A percentile compares a stretch with the other conserved stretches of the same genome.
phyloP scores from a whole-genome alignment of 2,329 filamentous ascomycete genomes.

The Apiospora koreana region DNA sequence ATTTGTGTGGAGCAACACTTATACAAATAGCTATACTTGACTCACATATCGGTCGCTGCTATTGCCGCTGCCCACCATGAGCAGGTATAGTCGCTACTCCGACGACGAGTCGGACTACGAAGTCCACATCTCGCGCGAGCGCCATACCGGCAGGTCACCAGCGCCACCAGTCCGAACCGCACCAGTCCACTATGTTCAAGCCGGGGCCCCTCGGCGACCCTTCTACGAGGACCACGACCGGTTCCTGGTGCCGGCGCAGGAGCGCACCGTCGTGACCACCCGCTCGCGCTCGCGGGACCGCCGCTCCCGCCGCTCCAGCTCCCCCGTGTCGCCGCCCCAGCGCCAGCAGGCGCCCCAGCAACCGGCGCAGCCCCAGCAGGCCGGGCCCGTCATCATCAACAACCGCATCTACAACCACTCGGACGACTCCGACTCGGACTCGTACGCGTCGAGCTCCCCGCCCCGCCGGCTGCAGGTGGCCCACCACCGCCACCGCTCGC shows the following conservation, averaged over 20 bases:
- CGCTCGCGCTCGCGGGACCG: slow-evolving; percentile 49
- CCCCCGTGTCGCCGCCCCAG: slow-evolving; percentile 31
- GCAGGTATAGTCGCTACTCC: slow-evolving; percentile 34
- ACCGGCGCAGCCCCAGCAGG: slow-evolving; percentile 31
- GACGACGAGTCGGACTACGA: slow-evolving; percentile 58
- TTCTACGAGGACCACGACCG: slow-evolving; percentile 44
- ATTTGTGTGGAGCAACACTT: not conserved
- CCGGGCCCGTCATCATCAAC: slow-evolving; percentile 55
- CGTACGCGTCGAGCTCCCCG: not conserved
- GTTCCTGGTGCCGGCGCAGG: slow-evolving; percentile 45
- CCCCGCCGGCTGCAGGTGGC: slow-evolving; percentile 31
- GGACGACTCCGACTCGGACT: slow-evolving; percentile 35
- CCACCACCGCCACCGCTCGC: slow-evolving; percentile 29
- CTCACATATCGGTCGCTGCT: not conserved
- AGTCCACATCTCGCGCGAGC: slow-evolving; percentile 47
- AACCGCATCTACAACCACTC: slow-evolving; percentile 53
- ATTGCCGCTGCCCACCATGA: slow-evolving; percentile 24
- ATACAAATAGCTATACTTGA: not conserved
- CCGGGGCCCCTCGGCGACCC: slow-evolving; percentile 36
- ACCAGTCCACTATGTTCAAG: slow-evolving; percentile 16
- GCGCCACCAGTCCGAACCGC: slow-evolving; percentile 14
- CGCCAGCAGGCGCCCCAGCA: slow-evolving; percentile 20
- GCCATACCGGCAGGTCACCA: slow-evolving; percentile 40
- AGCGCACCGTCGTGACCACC: slow-evolving; percentile 47
- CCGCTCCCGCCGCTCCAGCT: slow-evolving; percentile 37